Base-by-base conservation (phyloP, 306 rosid genomes). In the Malus asiatica region DNA sequence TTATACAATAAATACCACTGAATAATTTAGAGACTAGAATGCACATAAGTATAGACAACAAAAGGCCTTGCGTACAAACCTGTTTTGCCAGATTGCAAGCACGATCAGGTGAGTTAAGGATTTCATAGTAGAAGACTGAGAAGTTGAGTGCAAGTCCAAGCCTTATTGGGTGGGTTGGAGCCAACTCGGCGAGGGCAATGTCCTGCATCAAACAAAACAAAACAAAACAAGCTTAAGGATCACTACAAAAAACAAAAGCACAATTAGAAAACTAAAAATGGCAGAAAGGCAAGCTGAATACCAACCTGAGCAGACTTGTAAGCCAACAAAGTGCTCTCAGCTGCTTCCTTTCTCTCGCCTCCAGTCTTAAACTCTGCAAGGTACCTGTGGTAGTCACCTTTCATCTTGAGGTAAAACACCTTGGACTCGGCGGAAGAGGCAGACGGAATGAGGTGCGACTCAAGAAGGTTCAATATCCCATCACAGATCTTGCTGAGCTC, bases 141-240 rank as follows among this genome's bases (percentile, higher is more conserved):
- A 93, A 93, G 96, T 93, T 93, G 68, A 93, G 98, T 13, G 98
- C 97, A 77, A 93, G 98, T 66, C 98, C 98, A 44, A 93, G 91
- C 90, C 97, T 93, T 30, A 93, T 93, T 15, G 97, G 98, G 87
- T 93, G 98, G 25, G 98, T 93, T 8, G 97, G 98, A 46, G 98
- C 86, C 48, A 91, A 55, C 25, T 93, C 97, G 2, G 90, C 86
- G 0, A 89, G 78, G 57, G 98, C 98, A 81, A 93, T 93, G 77
- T 93, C 98, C 98, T 93, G 87, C 20, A 68, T 38, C 73, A 32
- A 78, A 48, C 30, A 29, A 59, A 66, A 46, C 30, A 29, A 59
- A 66, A 46, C 62, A 76, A 19, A 16, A 63, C 19, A 59, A 33
- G 27, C 66, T 78, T 38, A 66, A 71, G 4, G 59, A 78, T 48